A percentile compares a stretch with the other conserved stretches of the same genome.
phyloP scores from a whole-genome alignment of 1,284 basidiomycete species.

The Inonotus hispidus region DNA sequence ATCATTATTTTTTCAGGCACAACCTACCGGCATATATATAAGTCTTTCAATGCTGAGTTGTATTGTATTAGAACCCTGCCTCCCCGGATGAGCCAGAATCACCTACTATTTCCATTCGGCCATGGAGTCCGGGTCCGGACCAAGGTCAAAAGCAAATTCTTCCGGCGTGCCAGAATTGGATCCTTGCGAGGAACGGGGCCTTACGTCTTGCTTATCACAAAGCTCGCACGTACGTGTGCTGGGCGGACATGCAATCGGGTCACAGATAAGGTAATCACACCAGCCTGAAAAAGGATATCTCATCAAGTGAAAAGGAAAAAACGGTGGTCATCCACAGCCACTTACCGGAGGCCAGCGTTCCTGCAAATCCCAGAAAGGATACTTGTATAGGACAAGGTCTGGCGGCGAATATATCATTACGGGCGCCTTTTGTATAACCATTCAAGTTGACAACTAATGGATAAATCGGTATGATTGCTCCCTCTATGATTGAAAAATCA shows the following conservation, averaged over 20 bases:
- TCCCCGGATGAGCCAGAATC: constrained; percentile 20
- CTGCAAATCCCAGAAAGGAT: constrained; percentile 55
- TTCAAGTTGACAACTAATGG: constrained; percentile 47
- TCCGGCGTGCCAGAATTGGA: background rate
- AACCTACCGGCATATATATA: constrained; percentile 46
- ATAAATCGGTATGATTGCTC: background rate
- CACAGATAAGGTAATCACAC: constrained; percentile 59
- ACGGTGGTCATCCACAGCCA: constrained; percentile 17
- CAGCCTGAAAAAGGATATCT: constrained; percentile 32
- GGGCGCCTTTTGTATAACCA: constrained; percentile 62
- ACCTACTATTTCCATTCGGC: constrained; percentile 51
- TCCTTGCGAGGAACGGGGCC: background rate
- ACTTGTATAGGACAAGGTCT: constrained; percentile 55
- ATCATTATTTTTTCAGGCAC: background rate
- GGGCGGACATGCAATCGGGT: constrained; percentile 47
- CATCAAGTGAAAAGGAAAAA: background rate
- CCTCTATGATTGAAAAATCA: background rate
- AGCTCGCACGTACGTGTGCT: constrained; percentile 8
- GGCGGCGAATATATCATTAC: constrained; percentile 59
- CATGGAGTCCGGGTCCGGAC: constrained; percentile 45
- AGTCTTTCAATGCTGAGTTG: constrained; percentile 37
- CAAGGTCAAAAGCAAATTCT: constrained; percentile 31
- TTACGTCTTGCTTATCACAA: constrained; percentile 1
- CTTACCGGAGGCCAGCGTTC: constrained; percentile 48
- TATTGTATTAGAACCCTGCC: background rate